Base-by-base conservation (phyloP, 73 alveolate genomes). In the Blepharisma japonicum region DNA sequence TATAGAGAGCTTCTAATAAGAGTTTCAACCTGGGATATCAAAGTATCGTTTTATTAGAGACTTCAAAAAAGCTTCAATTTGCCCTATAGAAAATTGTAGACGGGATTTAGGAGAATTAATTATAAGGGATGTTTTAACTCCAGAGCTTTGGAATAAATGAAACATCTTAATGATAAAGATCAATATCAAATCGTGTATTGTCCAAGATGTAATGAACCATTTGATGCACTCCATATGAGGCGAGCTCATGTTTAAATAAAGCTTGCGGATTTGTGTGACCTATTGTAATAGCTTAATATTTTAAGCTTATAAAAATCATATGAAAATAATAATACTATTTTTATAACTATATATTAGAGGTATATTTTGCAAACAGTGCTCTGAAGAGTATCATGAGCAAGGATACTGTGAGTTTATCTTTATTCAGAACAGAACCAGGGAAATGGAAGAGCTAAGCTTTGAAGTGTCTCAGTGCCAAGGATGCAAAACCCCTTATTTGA, bases 381-480 rank as follows among this genome's bases (percentile, higher is more conserved):
- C 7, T 14, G 47, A 56, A 21, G 46, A 7, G 6, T 56, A 7
- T 56, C 72, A 56, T 56, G 72, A 56, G 6, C 7, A 20, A 6
- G 72, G 72, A 14, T 6, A 56, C 72, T 56, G 72, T 56, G 47
- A 56, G 18, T 8, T 7, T 56, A 56, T 14, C 9, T 56, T 56
- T 56, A 56, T 56, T 14, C 47, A 56, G 6, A 7, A 56, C 8
- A 56, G 72, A 56, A 56, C 18, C 18, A 20, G 18, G 45, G 42
- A 9, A 7, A 6, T 56, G 25, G 42, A 56, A 56, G 56, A 7
- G 7, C 11, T 50, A 50, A 20, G 18, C 6, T 8, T 7, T 56
- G 45, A 8, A 7, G 72, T 56, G 25, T 9, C 72, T 56, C 72
- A 56, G 45, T 56, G 72, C 18, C 72, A 8, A 9, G 18, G 18